Conservation (phyloP, 2,329 filamentous ascomycete genomes). For the Sphaerulina populicola region DNA sequence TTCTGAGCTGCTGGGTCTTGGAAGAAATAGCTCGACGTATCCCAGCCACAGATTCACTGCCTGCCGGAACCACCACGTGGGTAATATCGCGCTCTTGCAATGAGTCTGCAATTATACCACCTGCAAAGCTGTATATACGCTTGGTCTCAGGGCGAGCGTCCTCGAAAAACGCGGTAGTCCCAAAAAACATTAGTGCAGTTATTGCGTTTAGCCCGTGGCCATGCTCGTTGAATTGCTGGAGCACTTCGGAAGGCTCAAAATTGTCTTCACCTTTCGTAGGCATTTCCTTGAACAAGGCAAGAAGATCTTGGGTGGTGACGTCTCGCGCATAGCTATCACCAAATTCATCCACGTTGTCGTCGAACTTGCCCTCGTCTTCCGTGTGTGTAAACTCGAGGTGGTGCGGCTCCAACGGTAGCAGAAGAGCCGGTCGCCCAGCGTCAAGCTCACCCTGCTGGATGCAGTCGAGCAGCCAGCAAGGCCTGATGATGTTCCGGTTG, state of each 20-base stretch:
- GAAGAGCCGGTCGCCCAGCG: slow-evolving; percentile 45
- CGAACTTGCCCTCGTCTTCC: slow-evolving; percentile 47
- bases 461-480: slow-evolving; percentile 78
- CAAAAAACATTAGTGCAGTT: slow-evolving; percentile 47
- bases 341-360: slow-evolving; percentile 61
- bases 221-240: slow-evolving; percentile 50
- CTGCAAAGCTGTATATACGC: slow-evolving; percentile 53
- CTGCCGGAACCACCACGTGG: slow-evolving; percentile 56
- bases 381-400: slow-evolving; percentile 67
- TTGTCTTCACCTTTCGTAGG: slow-evolving; percentile 40
- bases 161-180: slow-evolving; percentile 40
- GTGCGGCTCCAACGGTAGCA: slow-evolving; percentile 56
- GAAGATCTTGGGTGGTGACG: slow-evolving; percentile 55
- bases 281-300: slow-evolving; percentile 43
- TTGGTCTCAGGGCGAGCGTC: slow-evolving; percentile 28
- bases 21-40: slow-evolving; percentile 16
- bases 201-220: slow-evolving; percentile 48
- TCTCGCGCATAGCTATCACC: slow-evolving; percentile 79
- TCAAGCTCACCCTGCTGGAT: slow-evolving; percentile 50
- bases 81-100: slow-evolving; percentile 53
- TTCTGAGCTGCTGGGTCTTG: slow-evolving; percentile 50
- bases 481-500: slow-evolving; percentile 63
- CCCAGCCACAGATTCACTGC: slow-evolving; percentile 32
- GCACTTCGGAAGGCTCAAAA: slow-evolving; percentile 44
- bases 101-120: slow-evolving; percentile 50